Percentiles rank a stretch among this genome's conserved stretches.
Conservation (phyloP, 1,284 basidiomycete species). For the Xanthoconium separans region DNA sequence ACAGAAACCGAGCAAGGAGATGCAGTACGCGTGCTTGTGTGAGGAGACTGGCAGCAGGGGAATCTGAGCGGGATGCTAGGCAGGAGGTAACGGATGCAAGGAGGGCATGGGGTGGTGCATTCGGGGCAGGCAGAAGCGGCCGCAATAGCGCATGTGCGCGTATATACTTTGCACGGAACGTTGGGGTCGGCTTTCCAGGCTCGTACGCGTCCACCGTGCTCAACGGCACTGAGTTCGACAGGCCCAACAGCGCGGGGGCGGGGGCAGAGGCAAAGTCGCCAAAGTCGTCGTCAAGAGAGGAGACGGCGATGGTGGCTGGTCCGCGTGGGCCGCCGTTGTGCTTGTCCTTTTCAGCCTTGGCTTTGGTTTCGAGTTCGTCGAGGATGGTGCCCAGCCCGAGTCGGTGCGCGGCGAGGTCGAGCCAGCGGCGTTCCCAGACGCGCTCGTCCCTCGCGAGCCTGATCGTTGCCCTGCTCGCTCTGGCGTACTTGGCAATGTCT, state of each 20-base stretch:
- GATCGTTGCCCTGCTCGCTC: constrained; percentile 63
- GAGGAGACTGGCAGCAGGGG: constrained; percentile 40
- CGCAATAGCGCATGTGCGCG: constrained; percentile 66
- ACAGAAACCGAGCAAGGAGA: constrained; percentile 74
- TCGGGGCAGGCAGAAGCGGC: constrained; percentile 53
- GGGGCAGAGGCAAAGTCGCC: constrained; percentile 74
- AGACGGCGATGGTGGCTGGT: constrained; percentile 59
- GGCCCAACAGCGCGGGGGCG: constrained; percentile 21
- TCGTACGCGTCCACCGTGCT: constrained; percentile 11
- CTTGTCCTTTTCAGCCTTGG: constrained; percentile 17
- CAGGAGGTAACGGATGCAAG: constrained; percentile 49
- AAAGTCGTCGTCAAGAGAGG: constrained; percentile 80
- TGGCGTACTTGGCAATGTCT: constrained; percentile 75
- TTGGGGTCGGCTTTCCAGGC: constrained; percentile 31
- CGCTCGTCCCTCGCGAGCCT: constrained; percentile 67
- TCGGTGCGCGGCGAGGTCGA: constrained; percentile 48
- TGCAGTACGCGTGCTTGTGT: constrained; percentile 64
- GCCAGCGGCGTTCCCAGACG: constrained; percentile 75
- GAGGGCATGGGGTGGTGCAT: constrained; percentile 55
- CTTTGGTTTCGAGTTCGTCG: constrained; percentile 55
- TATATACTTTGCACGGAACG: constrained; percentile 53
- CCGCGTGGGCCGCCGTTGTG: constrained; percentile 5
- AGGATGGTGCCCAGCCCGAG: constrained; percentile 48
- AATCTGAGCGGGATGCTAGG: constrained; percentile 23
- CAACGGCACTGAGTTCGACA: constrained; percentile 17